A percentile compares a stretch with the other conserved stretches of the same genome.
Conservation (phyloP, 495 filamentous ascomycete genomes). For the Trichoderma reesei region DNA sequence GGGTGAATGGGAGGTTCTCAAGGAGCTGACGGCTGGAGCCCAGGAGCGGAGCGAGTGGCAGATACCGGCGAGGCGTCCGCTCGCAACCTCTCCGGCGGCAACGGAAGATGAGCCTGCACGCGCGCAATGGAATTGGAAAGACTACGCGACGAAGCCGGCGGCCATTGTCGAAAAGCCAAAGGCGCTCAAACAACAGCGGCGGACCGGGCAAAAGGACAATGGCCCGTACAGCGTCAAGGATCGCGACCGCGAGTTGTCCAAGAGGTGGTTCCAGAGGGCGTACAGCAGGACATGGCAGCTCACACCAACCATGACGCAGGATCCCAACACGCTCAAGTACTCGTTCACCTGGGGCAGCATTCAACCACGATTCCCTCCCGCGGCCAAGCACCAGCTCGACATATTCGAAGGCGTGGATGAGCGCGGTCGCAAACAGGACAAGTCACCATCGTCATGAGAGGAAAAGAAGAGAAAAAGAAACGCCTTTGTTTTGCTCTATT, state of each 20-base stretch:
- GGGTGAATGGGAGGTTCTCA: constrained; percentile 53
- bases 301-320: constrained; percentile 21
- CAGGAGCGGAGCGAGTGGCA: constrained; percentile 35
- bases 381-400: constrained; percentile 14
- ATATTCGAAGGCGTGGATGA: constrained; percentile 24
- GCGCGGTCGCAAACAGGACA: neutral
- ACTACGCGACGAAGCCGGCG: constrained; percentile 19
- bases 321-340: constrained; percentile 19
- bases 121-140: constrained; percentile 16
- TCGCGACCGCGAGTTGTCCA: constrained; percentile 12
- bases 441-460: neutral
- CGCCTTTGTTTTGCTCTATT: neutral
- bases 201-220: neutral
- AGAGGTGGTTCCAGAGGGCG: constrained; percentile 22
- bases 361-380: constrained; percentile 13
- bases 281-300: constrained; percentile 26
- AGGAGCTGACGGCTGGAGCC: constrained; percentile 36
- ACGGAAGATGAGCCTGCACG: neutral
- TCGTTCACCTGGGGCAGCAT: constrained; percentile 27
- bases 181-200: constrained; percentile 15
- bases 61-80: constrained; percentile 21
- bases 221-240: constrained; percentile 2
- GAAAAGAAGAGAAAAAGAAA: neutral
- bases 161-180: constrained; percentile 18
- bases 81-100: constrained; percentile 13